These are phyloP conservation scores for Manihot esculenta DNA, from an alignment of 441 rosid genomes.

Conservation along the genomic window DNA sequence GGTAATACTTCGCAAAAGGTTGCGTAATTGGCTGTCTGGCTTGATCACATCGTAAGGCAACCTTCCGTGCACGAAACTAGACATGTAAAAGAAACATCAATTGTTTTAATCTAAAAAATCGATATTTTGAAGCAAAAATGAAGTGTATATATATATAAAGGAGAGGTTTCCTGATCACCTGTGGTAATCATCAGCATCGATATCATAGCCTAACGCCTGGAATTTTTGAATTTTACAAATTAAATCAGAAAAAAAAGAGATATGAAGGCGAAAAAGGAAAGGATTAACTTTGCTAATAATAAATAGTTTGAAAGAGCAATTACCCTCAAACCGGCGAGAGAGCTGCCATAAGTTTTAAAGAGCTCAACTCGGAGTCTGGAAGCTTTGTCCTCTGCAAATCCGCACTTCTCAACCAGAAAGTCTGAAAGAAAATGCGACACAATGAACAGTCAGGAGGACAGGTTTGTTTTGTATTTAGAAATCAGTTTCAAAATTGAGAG, in stretches of 20 bases:
- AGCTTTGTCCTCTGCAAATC: conserved; percentile 55
- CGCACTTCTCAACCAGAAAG: conserved; percentile 69
- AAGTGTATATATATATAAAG: no score
- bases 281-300: neutral
- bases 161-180: conserved; percentile 53
- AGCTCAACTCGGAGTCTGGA: conserved; percentile 59
- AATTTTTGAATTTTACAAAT: conserved; percentile 8
- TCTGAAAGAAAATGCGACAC: conserved; percentile 30
- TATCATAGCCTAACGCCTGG: conserved; percentile 71
- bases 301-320: neutral
- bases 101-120: no score
- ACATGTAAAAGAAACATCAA: neutral
- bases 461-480: neutral
- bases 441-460: neutral
- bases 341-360: conserved; percentile 77
- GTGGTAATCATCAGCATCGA: conserved; percentile 81
- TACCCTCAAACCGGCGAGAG: conserved; percentile 91
- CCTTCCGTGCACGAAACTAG: conserved; percentile 86
- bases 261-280: no score
- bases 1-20: conserved; percentile 57
- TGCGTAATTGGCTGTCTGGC: conserved; percentile 56
- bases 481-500: no score
- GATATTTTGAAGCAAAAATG: no score
- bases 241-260: neutral
- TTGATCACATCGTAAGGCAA: conserved; percentile 73